Evolutionary conservation across 164 flowering plant genomes (phyloP).

Genomic region (Saururus chinensis): DNA sequence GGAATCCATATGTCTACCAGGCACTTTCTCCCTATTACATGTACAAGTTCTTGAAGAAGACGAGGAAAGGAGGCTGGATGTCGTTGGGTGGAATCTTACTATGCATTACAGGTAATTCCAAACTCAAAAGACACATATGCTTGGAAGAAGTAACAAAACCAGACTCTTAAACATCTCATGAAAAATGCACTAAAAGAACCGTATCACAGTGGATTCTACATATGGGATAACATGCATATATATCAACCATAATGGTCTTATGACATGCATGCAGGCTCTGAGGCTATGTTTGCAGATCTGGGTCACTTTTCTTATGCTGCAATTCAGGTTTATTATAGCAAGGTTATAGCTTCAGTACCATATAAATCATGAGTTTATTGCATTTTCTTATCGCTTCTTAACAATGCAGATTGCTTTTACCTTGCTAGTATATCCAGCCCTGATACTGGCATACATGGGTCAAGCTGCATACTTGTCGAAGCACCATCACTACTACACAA

Average conservation of each 20-base stretch:
- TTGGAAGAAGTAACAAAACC: not conserved
- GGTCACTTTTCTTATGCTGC: constrained; percentile 57
- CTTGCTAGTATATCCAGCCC: constrained; percentile 81
- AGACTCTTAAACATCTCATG: not conserved
- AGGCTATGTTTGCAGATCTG: constrained; percentile 65
- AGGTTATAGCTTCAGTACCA: not conserved
- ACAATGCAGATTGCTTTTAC: constrained; percentile 74
- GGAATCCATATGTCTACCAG: constrained; percentile 75
- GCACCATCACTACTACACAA: constrained; percentile 40
- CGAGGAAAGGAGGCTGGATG: constrained; percentile 87
- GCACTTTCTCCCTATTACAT: constrained; percentile 94
- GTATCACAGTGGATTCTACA: too few relatives aligned
- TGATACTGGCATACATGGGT: constrained; percentile 91
- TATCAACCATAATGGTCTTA: too few relatives aligned
- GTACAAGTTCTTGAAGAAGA: constrained; percentile 84
- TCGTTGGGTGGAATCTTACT: constrained; percentile 85
- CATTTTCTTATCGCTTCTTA: not conserved
- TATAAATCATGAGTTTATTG: not conserved
- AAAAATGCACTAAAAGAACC: too few relatives aligned
- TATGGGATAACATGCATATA: not conserved
- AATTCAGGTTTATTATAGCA: constrained; percentile 29
- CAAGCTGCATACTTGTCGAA: constrained; percentile 87
- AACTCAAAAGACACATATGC: not conserved
- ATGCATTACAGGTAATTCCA: constrained; percentile 73
- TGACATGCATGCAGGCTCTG: constrained; percentile 35